phyloP scores from a whole-genome alignment of 441 rosid genomes.

The Bruguiera hainesii region DNA sequence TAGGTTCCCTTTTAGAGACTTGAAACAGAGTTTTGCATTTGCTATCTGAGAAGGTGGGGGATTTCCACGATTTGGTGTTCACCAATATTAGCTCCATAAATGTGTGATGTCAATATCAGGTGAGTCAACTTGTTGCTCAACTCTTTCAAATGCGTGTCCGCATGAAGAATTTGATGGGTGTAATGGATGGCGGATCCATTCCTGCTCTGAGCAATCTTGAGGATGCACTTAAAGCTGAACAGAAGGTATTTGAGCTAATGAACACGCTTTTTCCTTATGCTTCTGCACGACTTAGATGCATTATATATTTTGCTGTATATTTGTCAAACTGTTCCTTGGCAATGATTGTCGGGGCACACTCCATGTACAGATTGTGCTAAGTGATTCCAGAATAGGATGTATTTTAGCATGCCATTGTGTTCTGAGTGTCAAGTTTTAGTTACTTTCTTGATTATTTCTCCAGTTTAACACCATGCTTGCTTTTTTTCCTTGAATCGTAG shows the following conservation, averaged over 20 bases:
- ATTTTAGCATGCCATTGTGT: background rate
- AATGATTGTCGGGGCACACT: background rate
- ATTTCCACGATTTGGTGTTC: background rate
- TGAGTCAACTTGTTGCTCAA: slow-evolving; percentile 95
- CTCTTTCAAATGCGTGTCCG: slow-evolving; percentile 93
- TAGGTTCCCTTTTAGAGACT: background rate
- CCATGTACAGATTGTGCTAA: background rate
- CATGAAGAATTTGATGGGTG: slow-evolving; percentile 97
- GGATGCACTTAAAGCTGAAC: slow-evolving; percentile 74
- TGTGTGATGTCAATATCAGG: slow-evolving; percentile 42
- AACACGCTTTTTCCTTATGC: no score
- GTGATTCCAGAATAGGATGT: background rate
- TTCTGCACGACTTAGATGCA: background rate
- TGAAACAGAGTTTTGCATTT: background rate
- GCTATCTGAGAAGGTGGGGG: background rate
- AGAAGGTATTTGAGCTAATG: slow-evolving; percentile 48
- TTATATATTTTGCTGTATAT: background rate
- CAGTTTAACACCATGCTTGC: background rate
- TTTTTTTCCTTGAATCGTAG: background rate
- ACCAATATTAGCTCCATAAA: background rate
- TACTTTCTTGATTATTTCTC: background rate
- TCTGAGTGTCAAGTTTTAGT: background rate
- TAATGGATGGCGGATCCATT: slow-evolving; percentile 89
- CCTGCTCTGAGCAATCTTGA: slow-evolving; percentile 86
- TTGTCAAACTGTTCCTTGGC: background rate